Evolutionary conservation across 2,329 filamentous ascomycete genomes (phyloP).

Genomic region (Aspergillus caelatus): DNA sequence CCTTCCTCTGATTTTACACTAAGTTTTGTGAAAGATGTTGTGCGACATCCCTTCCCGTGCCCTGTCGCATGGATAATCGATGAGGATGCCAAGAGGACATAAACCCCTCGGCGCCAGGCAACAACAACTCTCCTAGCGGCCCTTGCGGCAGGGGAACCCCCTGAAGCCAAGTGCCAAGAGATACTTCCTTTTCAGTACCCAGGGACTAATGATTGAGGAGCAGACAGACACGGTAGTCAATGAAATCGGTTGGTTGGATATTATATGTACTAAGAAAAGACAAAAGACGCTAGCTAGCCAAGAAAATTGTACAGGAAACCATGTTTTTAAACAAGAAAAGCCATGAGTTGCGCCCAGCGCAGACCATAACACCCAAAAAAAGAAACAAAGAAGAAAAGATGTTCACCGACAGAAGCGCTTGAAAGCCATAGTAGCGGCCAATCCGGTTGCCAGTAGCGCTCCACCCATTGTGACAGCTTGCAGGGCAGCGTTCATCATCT

Average conservation of each 20-base stretch:
- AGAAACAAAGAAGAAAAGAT: conserved; percentile 8
- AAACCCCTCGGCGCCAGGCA: neutral
- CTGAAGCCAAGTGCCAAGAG: neutral
- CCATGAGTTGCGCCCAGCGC: conserved; percentile 29
- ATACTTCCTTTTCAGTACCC: neutral
- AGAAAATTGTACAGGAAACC: neutral
- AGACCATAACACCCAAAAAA: conserved; percentile 13
- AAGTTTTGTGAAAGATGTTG: neutral
- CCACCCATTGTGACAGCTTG: conserved; percentile 55
- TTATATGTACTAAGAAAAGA: conserved; percentile 1
- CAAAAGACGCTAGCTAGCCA: conserved; percentile 9
- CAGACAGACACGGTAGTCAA: neutral
- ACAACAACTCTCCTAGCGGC: neutral
- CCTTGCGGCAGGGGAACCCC: neutral
- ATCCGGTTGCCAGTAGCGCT: conserved; percentile 49
- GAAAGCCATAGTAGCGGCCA: conserved; percentile 43
- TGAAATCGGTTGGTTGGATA: conserved; percentile 8
- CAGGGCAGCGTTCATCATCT: conserved; percentile 59
- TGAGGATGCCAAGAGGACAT: neutral
- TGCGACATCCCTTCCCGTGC: neutral
- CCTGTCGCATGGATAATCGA: neutral
- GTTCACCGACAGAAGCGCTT: conserved; percentile 40
- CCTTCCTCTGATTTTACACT: neutral
- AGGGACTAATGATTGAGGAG: neutral
- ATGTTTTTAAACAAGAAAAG: conserved; percentile 1